phyloP scores from a whole-genome alignment of 2,329 filamentous ascomycete genomes.

The Aspergillus hortae region DNA sequence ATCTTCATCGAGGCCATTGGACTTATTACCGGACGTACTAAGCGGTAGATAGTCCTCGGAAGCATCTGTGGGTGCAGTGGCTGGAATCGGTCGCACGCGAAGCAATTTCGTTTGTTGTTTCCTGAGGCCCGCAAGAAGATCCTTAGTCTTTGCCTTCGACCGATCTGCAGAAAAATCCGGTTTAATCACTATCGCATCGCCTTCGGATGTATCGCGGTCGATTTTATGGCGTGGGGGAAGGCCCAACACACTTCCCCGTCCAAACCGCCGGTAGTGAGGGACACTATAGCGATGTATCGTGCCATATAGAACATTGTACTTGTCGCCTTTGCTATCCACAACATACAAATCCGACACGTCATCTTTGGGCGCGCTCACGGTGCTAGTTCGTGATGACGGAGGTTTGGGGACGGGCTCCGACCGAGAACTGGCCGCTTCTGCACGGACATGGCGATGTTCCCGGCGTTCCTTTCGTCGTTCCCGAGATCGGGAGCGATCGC shows the following conservation, averaged over 20 bases:
- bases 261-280: conserved; percentile 66
- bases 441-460: conserved; percentile 11
- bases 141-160: conserved; percentile 47
- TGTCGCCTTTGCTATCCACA: conserved; percentile 73
- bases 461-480: conserved; percentile 14
- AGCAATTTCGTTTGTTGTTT: conserved; percentile 20
- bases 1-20: conserved; percentile 20
- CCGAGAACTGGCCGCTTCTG: conserved; percentile 10
- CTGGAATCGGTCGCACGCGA: conserved; percentile 22
- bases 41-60: conserved; percentile 32
- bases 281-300: conserved; percentile 68
- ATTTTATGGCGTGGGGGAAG: conserved; percentile 59
- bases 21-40: conserved; percentile 24
- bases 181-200: conserved; percentile 36
- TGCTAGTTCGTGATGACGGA: conserved; percentile 4
- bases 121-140: conserved; percentile 27
- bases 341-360: conserved; percentile 46
- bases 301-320: conserved; percentile 70
- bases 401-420: conserved; percentile 5
- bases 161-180: conserved; percentile 35
- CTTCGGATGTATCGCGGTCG: conserved; percentile 56
- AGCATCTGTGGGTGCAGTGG: conserved; percentile 14
- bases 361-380: conserved; percentile 13
- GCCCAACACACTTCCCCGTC: conserved; percentile 69
- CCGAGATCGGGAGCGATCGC: conserved; percentile 21